Evolutionary conservation across 345 rosid genomes (phyloP), one percentile per base, ranked within the genome.

Genomic region (Physaria fendleri): DNA sequence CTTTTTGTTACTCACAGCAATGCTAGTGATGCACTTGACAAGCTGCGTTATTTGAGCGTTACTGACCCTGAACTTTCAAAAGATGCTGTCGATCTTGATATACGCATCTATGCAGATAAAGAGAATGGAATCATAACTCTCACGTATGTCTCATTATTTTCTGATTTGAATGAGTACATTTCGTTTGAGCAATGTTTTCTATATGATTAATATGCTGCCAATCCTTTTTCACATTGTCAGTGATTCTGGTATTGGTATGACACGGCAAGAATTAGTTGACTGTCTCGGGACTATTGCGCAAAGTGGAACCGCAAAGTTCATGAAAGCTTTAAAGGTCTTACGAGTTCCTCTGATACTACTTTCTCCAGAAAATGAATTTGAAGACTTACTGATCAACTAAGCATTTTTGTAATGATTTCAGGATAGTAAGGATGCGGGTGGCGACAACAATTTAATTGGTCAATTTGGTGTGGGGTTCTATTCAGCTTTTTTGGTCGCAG

Each of bases 381-480:
- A 39, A 12, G 32, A 69, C 15, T 62, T 22, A 35, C 4, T 11
- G 42, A 28, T 65, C 40, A 33, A 61, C 61, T 76, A 37, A 37
- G 34, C 63, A 17, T 34, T 40, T n/a, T 50, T 69, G 16, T 68
- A 22, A 57, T 53, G 8, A 20, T 66, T 16, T 72, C 88, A 93
- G 99, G 97, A 89, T 37, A 89, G 85, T 73, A 93, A 87, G 70
- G 92, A 87, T 65, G 84, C 88, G 5, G 83, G 94, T 56, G 68
- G 75, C 10, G 90, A 93, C 65, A 85, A 30, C 73, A 93, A 89
- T 75, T 82, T 93, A 71, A 93, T 93, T 20, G 99, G 99, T 47
- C 99, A 93, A 71, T 93, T 93, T 68, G 99, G 99, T 71, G 99
- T 93, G 27, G 99, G 99, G 5, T 93, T 93, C 71, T 93, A 93